Evolutionary conservation across 768 basidiomycete species (phyloP), one percentile per base, ranked within the genome.

Genomic region (Lenzites betulinus): DNA sequence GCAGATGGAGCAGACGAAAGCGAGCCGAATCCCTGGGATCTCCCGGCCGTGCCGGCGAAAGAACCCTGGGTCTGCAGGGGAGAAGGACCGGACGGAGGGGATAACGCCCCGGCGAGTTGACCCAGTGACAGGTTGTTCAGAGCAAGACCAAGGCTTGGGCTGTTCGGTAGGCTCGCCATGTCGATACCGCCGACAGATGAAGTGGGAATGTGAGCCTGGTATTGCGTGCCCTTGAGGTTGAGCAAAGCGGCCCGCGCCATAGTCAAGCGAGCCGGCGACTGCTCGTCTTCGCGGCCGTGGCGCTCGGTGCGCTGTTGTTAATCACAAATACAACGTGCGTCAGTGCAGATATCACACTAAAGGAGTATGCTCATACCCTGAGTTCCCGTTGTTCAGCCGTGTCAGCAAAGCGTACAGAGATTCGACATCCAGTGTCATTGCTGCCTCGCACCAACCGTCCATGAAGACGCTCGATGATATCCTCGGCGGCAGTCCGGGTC

Each of bases 371-470:
- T 80, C 86, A 36, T 58, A 90, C 90, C 67, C 90, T 77, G 44
- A 92, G 74, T 66, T 92, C 90, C 54, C 90, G 75, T 70, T 92
- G 90, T 67, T 92, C 90, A 12, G 80, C 76, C 9, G 86, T 90
- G 69, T 92, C 90, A 15, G 90, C 90, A 67, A 92, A 92, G 38
- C 90, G 78, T 18, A 92, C 90, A 6, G 87, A 89, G 57, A 92
- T 90, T 51, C 90, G 75, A 68, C 88, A 87, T 16, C 90, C 90
- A 12, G 83, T 71, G 61, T 92, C 90, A 61, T 89, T 83, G 86
- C 84, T 88, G 12, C 91, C 91, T 42, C 89, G 79, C 8, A 93
- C 88, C 83, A 90, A 86, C 9, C 88, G 80, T 7, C 91, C 91
- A 69, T 93, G 90, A 28, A 93, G 77, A 28, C 86, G 82, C 60